Evolutionary conservation across 2,329 filamentous ascomycete genomes (phyloP).

Genomic region (Cladophialophora immunda): DNA sequence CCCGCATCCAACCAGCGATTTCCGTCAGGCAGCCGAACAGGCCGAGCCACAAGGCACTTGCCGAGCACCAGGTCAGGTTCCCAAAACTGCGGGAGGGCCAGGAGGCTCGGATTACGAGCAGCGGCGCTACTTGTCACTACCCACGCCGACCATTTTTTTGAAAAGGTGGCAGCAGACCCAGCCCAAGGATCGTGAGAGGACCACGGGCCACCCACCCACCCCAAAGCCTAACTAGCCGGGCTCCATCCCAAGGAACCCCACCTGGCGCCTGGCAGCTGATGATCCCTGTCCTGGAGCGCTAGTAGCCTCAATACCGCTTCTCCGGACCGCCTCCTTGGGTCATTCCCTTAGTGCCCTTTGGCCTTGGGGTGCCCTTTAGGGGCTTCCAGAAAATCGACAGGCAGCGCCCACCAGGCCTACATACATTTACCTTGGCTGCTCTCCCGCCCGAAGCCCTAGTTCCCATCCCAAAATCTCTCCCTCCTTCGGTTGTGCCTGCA

Average conservation of each 20-base stretch:
- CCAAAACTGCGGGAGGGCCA: constrained; percentile 1
- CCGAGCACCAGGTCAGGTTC: constrained; percentile 5
- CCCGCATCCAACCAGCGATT: not conserved
- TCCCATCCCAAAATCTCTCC: constrained; percentile 26
- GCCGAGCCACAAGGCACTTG: constrained; percentile 11
- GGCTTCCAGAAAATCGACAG: constrained; percentile 31
- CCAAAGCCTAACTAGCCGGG: constrained; percentile 20
- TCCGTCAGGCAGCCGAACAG: constrained; percentile 21
- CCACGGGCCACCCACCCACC: constrained; percentile 1
- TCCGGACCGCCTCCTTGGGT: constrained; percentile 34
- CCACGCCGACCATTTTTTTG: not conserved
- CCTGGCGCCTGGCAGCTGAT: constrained; percentile 34
- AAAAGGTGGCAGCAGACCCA: constrained; percentile 13
- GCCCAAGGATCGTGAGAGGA: constrained; percentile 12
- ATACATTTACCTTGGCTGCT: constrained; percentile 24
- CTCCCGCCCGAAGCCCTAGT: constrained; percentile 36
- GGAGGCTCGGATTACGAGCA: constrained; percentile 17
- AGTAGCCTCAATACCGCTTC: constrained; percentile 29
- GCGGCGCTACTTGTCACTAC: not conserved
- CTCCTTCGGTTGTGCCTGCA: constrained; percentile 34
- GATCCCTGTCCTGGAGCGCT: constrained; percentile 30
- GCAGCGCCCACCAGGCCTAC: constrained; percentile 7
- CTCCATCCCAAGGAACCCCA: constrained; percentile 20
- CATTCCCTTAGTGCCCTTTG: constrained; percentile 1
- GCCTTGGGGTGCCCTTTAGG: constrained; percentile 20